Evolutionary conservation across 1,284 basidiomycete species (phyloP).

Genomic region (Ganoderma lingzhi): DNA sequence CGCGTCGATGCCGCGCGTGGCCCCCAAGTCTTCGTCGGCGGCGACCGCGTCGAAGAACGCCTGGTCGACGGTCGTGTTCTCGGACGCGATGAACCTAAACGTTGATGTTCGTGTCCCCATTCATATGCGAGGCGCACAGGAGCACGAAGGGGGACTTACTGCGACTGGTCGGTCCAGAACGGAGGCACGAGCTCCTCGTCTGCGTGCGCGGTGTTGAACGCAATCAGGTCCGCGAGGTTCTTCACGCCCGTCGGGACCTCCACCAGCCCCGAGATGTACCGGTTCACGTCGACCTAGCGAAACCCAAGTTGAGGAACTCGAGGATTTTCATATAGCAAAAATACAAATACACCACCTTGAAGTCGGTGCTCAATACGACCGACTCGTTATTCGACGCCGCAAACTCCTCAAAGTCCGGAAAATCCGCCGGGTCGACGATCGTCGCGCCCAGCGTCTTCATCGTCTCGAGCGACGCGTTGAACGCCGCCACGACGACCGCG

Average conservation of each 20-base stretch:
- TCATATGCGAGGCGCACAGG: background rate
- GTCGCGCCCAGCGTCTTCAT: constrained; percentile 49
- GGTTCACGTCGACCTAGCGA: constrained; percentile 45
- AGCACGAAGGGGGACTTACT: constrained; percentile 37
- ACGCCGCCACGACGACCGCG: constrained; percentile 40
- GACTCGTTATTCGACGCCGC: constrained; percentile 41
- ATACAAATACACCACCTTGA: constrained; percentile 46
- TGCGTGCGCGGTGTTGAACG: constrained; percentile 51
- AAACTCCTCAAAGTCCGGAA: constrained; percentile 47
- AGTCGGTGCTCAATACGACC: constrained; percentile 48
- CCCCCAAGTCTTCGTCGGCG: constrained; percentile 47
- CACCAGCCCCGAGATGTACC: constrained; percentile 44
- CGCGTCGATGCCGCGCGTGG: constrained; percentile 54
- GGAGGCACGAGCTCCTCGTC: constrained; percentile 50
- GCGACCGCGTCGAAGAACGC: constrained; percentile 49
- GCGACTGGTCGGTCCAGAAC: constrained; percentile 50
- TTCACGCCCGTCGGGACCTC: constrained; percentile 47
- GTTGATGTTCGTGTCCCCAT: background rate
- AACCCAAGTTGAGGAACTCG: background rate
- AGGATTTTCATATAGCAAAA: background rate
- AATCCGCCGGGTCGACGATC: constrained; percentile 52
- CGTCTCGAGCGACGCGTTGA: constrained; percentile 48
- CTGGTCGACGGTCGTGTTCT: constrained; percentile 47
- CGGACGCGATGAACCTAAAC: constrained; percentile 47
- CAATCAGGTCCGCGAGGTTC: constrained; percentile 50